Percentiles rank a stretch among this genome's conserved stretches.
Conservation (phyloP, 139 green algal genomes). For the Ulvella scutata region DNA sequence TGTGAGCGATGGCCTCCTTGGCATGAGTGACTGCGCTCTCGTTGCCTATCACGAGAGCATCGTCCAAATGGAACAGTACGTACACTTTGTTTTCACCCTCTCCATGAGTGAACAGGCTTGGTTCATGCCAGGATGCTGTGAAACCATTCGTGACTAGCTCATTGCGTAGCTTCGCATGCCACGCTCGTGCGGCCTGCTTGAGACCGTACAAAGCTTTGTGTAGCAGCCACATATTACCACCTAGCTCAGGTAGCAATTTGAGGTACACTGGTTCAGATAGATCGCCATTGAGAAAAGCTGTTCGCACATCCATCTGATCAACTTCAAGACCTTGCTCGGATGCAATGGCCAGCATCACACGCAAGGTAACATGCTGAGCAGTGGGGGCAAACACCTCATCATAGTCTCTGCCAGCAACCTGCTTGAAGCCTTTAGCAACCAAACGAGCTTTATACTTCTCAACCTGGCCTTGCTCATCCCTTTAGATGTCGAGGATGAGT, state of each 20-base stretch:
- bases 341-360: conserved; percentile 12
- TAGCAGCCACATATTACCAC: not conserved
- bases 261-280: conserved; percentile 22
- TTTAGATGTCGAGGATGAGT: conserved; percentile 4
- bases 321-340: conserved; percentile 20
- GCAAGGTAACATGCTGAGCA: conserved; percentile 10
- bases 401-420: conserved; percentile 19
- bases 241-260: conserved; percentile 13
- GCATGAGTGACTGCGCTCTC: not conserved
- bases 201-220: conserved; percentile 17
- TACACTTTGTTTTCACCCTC: not conserved
- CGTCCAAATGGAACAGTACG: conserved; percentile 12
- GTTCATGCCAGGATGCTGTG: conserved; percentile 8
- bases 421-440: conserved; percentile 20
- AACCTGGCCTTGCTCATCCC: not conserved
- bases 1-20: not conserved
- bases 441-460: conserved; percentile 19
- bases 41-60: conserved; percentile 7
- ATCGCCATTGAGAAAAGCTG: conserved; percentile 18
- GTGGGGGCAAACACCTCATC: conserved; percentile 30
- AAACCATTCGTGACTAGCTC: conserved; percentile 15
- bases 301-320: conserved; percentile 31
- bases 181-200: conserved; percentile 11
- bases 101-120: conserved; percentile 7
- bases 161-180: conserved; percentile 9